Percentiles rank a stretch among this genome's conserved stretches.
Conservation (phyloP, 805 yeast genomes). For the Vanderwaltozyma polyspora region DNA sequence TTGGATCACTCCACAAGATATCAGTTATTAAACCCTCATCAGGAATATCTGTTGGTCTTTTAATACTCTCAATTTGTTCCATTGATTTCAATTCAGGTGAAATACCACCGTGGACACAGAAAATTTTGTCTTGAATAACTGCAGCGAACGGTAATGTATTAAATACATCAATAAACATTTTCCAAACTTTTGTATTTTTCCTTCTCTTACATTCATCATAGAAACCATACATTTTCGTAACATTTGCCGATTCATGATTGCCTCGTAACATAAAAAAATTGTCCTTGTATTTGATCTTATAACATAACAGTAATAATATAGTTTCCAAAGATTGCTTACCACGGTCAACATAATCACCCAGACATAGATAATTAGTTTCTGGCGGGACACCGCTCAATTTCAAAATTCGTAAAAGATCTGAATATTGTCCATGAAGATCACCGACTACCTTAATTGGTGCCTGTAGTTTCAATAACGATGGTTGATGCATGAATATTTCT, state of each 20-base stretch:
- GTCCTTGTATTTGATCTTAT: slow-evolving; percentile 91
- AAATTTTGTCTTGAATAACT: slow-evolving; percentile 85
- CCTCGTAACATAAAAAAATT: slow-evolving; percentile 90
- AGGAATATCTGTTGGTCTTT: slow-evolving; percentile 75
- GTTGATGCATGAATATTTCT: slow-evolving; percentile 51
- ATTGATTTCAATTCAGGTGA: slow-evolving; percentile 57
- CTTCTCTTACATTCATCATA: slow-evolving; percentile 96
- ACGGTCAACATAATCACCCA: slow-evolving; percentile 96
- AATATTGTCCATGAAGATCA: slow-evolving; percentile 95
- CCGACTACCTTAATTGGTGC: slow-evolving; percentile 80
- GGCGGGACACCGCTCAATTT: slow-evolving; percentile 96
- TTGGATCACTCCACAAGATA: slow-evolving; percentile 78
- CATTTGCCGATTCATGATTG: slow-evolving; percentile 95
- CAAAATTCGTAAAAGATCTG: slow-evolving; percentile 79
- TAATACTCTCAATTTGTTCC: slow-evolving; percentile 54
- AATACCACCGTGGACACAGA: slow-evolving; percentile 78
- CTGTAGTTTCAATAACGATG: slow-evolving; percentile 50
- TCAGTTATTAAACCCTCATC: slow-evolving; percentile 70
- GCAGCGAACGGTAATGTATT: slow-evolving; percentile 94
- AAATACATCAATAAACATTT: slow-evolving; percentile 84
- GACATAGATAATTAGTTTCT: slow-evolving; percentile 75
- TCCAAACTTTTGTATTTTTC: slow-evolving; percentile 86
- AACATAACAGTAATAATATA: slow-evolving; percentile 73
- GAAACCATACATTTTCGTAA: slow-evolving; percentile 92
- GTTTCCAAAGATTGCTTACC: slow-evolving; percentile 96